These are phyloP conservation scores for Wickerhamomyces sp. DNA, from an alignment of 1,139 yeast genomes.

Conservation along the genomic window DNA sequence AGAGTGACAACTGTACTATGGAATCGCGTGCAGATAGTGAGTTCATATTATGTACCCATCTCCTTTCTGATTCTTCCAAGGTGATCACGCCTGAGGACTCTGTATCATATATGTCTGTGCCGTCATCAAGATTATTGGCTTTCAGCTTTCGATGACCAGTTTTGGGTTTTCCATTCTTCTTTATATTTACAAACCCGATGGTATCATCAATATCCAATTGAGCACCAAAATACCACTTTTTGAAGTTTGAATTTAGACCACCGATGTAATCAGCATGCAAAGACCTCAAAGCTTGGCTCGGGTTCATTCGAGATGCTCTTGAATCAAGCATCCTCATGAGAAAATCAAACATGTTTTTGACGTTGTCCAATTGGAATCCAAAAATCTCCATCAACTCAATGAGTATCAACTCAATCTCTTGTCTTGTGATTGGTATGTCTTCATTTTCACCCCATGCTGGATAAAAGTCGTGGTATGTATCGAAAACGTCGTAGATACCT, in stretches of 20 bases:
- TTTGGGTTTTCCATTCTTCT: slow-evolving; percentile 26
- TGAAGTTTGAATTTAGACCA: slow-evolving; percentile 53
- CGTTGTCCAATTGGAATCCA: slow-evolving; percentile 55
- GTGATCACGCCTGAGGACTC: slow-evolving; percentile 13
- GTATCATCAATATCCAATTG: slow-evolving; percentile 50
- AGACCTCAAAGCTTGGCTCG: slow-evolving; percentile 44
- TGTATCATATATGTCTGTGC: no score
- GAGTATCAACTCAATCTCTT: slow-evolving; percentile 52
- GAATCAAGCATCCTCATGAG: slow-evolving; percentile 53
- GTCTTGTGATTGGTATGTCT: slow-evolving; percentile 35
- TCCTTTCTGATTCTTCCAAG: slow-evolving; percentile 36
- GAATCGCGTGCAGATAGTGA: slow-evolving; percentile 44
- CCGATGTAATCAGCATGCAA: slow-evolving; percentile 64
- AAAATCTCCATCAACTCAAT: slow-evolving; percentile 43
- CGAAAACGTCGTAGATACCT: slow-evolving; percentile 36
- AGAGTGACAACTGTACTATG: slow-evolving; percentile 54
- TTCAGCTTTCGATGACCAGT: slow-evolving; percentile 10
- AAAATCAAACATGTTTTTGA: slow-evolving; percentile 56
- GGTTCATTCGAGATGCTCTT: slow-evolving; percentile 52
- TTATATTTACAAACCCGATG: slow-evolving; percentile 32
- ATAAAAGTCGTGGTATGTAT: slow-evolving; percentile 43
- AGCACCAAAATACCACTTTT: slow-evolving; percentile 64
- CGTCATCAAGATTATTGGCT: neutral
- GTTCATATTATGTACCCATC: slow-evolving; percentile 44
- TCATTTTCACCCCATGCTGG: slow-evolving; percentile 50